Conservation (phyloP, 2,329 filamentous ascomycete species). For the Trichoderma koningiopsis region DNA sequence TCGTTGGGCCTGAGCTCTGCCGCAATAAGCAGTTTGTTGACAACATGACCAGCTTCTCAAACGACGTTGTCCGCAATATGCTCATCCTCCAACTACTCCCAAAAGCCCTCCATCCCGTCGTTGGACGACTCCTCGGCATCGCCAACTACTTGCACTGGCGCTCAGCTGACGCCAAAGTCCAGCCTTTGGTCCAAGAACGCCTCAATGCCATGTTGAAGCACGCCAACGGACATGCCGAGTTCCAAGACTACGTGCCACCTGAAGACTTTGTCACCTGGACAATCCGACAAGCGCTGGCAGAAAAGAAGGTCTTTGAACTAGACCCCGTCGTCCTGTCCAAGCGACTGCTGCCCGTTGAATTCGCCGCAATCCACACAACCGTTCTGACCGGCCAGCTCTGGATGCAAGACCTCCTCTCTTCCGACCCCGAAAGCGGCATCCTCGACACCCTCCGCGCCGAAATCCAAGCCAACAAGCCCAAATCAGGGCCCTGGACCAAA, state of each 20-base stretch:
- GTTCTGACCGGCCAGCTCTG: conserved; percentile 52
- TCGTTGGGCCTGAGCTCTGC: too few relatives aligned
- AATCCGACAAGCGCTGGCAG: conserved; percentile 52
- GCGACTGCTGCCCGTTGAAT: conserved; percentile 57
- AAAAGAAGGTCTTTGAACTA: conserved; percentile 47
- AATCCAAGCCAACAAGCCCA: conserved; percentile 34
- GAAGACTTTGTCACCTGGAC: conserved; percentile 62
- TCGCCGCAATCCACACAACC: conserved; percentile 62
- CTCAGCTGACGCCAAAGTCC: too few relatives aligned
- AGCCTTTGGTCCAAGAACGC: too few relatives aligned
- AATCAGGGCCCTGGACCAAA: conserved; percentile 50
- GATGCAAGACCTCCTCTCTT: conserved; percentile 50
- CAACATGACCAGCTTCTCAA: too few relatives aligned
- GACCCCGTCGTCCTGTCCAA: conserved; percentile 52
- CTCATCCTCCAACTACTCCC: too few relatives aligned
- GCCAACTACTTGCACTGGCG: too few relatives aligned
- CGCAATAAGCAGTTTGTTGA: too few relatives aligned
- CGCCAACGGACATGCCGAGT: conserved; percentile 20
- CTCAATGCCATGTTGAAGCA: too few relatives aligned
- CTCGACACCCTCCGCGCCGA: conserved; percentile 49
- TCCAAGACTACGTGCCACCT: conserved; percentile 47
- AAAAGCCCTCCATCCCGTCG: too few relatives aligned
- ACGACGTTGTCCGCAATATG: too few relatives aligned
- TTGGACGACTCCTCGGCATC: too few relatives aligned
- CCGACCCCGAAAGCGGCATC: conserved; percentile 39